Base-by-base conservation (phyloP, 495 filamentous ascomycete genomes). In the Annulohypoxylon maeteangense region DNA sequence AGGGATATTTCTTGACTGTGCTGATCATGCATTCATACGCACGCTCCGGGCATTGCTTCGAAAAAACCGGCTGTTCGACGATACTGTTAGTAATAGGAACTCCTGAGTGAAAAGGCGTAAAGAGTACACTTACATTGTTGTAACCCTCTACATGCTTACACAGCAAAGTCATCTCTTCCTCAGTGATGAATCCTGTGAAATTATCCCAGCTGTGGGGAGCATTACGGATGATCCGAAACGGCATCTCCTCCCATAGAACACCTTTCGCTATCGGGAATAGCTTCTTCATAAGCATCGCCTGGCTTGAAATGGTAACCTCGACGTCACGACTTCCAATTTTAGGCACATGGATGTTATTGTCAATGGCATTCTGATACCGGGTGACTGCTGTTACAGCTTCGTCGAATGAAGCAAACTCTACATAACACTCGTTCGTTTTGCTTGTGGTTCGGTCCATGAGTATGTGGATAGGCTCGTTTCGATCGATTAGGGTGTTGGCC, bases 361-460 rank as follows among this genome's bases (percentile, higher is more conserved):
- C 63, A 8, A 80, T 65, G 12, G 80, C 66, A 12, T 57, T 58
- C 22, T 81, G 70, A 65, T 84, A 82, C 11, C 85, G 83, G 29
- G 86, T 80, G 4, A 88, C 81, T 0, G 86, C 81, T 8, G 79
- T 79, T 10, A 81, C 68, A 0, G 91, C 92, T 74, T 90, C 88
- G 0, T 79, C 65, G 0, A 79, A 62, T 5, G 81, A 85, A 31
- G 80, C 59, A 51, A 94, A 89, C 73, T 95, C 92, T 31, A 92
- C 87, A 68, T 82, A 95, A 63, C 86, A 90, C 56, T 94, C 91
- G 78, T 90, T 87, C 0, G 92, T 94, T 84, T 94, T 95, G 51
- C 86, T 86, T 0, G 90, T 92, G 0, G 87, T 81, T 7, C 91
- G 89, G 55, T 95, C 92, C 91, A 95, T 93, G 69, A 93, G 91